These are phyloP conservation scores for Gaeumannomyces sp. DNA, from an alignment of 2,329 filamentous ascomycete species.

Conservation along the genomic window DNA sequence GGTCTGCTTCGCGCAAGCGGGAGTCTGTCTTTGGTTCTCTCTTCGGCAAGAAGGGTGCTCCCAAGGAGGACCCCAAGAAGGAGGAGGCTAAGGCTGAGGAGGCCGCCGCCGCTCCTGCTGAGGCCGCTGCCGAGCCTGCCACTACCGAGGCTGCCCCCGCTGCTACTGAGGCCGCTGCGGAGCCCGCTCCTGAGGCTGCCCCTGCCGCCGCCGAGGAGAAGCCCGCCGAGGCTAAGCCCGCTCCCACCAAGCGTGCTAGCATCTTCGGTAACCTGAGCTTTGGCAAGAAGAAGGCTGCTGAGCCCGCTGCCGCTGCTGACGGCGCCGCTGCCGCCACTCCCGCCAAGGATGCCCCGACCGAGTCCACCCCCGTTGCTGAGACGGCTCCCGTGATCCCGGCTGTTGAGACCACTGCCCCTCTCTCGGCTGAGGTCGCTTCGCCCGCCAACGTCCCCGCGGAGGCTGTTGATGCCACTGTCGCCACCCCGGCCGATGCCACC, in stretches of 20 bases:
- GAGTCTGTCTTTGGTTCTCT: constrained; percentile 56
- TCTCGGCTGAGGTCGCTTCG: constrained; percentile 47
- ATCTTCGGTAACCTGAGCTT: constrained; percentile 50
- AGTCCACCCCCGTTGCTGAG: constrained; percentile 39
- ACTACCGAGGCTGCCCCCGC: constrained; percentile 31
- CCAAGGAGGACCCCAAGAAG: constrained; percentile 31
- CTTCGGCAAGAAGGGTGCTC: constrained; percentile 49
- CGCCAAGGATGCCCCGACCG: constrained; percentile 35
- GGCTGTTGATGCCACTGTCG: constrained; percentile 33
- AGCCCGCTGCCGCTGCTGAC: constrained; percentile 35
- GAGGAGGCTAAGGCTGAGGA: constrained; percentile 27
- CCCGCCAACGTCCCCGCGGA: constrained; percentile 42
- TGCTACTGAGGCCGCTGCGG: constrained; percentile 26
- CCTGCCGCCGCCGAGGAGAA: constrained; percentile 24
- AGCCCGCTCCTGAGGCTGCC: constrained; percentile 30
- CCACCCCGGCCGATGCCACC: constrained; percentile 35
- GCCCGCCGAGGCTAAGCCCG: constrained; percentile 22
- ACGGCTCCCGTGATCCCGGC: constrained; percentile 53
- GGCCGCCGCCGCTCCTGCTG: constrained; percentile 25
- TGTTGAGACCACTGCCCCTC: constrained; percentile 50
- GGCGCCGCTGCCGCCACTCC: constrained; percentile 33
- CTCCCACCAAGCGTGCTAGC: constrained; percentile 49
- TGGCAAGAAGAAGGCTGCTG: constrained; percentile 52
- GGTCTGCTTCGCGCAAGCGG: constrained; percentile 60
- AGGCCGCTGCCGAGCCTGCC: constrained; percentile 27